Percentiles rank a stretch among this genome's conserved stretches.
These are phyloP conservation scores for Cicer judaicum DNA, from an alignment of 306 rosid genomes.

Conservation along the genomic window DNA sequence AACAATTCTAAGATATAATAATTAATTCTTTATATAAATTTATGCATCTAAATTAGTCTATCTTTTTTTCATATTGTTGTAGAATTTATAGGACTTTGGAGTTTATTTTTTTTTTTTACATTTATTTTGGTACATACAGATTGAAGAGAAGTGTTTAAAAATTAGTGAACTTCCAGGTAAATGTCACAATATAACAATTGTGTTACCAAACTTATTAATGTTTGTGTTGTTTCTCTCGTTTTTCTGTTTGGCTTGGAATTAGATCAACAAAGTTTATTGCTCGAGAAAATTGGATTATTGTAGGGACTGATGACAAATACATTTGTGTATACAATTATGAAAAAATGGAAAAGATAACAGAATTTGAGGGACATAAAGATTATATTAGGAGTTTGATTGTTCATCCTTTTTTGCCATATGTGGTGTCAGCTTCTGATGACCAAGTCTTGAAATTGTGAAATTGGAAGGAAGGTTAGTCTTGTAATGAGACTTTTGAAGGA, in stretches of 20 bases:
- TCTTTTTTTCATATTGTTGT: not conserved
- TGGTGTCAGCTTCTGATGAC: constrained; percentile 67
- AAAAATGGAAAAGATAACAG: constrained; percentile 51
- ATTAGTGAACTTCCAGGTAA: constrained; percentile 67
- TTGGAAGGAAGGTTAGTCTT: constrained; percentile 63
- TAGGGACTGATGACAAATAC: constrained; percentile 58
- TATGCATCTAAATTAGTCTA: too few species aligned
- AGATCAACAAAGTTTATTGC: constrained; percentile 73
- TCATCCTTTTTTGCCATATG: constrained; percentile 65
- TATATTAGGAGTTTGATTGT: constrained; percentile 61
- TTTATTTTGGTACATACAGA: constrained; percentile 44
- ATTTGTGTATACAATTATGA: constrained; percentile 56
- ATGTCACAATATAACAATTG: not conserved
- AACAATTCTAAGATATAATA: not conserved
- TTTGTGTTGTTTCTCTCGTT: not conserved
- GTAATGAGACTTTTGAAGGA: constrained; percentile 54
- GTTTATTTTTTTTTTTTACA: constrained; percentile 31
- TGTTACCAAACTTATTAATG: not conserved
- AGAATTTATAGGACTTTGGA: not conserved
- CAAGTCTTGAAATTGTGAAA: constrained; percentile 64
- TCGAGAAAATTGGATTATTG: constrained; percentile 59
- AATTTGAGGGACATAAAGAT: constrained; percentile 66
- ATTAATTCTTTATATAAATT: too few species aligned
- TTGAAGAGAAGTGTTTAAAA: constrained; percentile 61
- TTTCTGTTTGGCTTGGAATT: constrained; percentile 47